Evolutionary conservation across 2,329 filamentous ascomycete species (phyloP), one percentile per base, ranked within the genome.

Genomic region (Botrytis pseudocinerea): DNA sequence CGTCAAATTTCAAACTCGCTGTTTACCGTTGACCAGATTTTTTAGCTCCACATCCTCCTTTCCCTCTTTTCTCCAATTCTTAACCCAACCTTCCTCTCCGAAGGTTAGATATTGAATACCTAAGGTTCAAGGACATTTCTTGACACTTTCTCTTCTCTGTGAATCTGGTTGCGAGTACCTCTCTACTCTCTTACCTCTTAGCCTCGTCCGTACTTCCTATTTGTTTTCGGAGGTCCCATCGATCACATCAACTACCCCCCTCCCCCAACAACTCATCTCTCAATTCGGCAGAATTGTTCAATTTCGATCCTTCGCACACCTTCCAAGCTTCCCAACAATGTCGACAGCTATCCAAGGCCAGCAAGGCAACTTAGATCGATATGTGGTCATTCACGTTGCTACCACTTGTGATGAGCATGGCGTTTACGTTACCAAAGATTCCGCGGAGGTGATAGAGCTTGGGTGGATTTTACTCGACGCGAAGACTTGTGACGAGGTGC

Each of bases 341-440:
- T 84, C 85, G 83, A 84, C 85, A 72, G 83, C 82, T 75, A 84
- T 84, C 75, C 85, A 85, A 78, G 81, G 82, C 82, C 86, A 86
- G 69, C 89, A 89, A 78, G 87, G 91, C 79, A 92, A 92, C 85
- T 89, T 97, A 84, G 96, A 99, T 86, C 93, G 95, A 83, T 99
- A 97, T 85, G 92, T 98, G 78, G 93, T 99, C 81, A 97, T 98
- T 83, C 96, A 99, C 84, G 95, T 98, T 81, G 96, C 96, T 76
- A 99, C 96, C 51, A 99, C 96, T 78, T 99, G 96, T 85, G 96
- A 99, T 83, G 96, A 99, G 84, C 96, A 99, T 85, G 96, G 96
- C 76, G 96, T 99, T 77, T 99, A 99, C 84, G 96, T 99, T 74
- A 99, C 96, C 74, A 98, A 98, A 85, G 96, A 99, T 85, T 98